phyloP scores from a whole-genome alignment of 768 basidiomycete species.

The Boletus insuetus region DNA sequence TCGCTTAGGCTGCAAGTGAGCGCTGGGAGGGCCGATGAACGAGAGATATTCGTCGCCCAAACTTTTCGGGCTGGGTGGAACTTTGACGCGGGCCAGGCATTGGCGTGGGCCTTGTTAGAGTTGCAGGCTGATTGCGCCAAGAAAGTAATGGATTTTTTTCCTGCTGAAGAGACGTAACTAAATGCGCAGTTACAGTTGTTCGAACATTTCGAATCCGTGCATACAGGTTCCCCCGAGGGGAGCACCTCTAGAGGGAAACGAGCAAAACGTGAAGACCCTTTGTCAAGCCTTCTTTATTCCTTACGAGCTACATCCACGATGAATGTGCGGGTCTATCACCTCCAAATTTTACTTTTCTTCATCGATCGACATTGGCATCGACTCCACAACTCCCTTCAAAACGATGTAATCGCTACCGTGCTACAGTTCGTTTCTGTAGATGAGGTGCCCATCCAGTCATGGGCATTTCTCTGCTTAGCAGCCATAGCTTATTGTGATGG shows the following conservation, averaged over 20 bases:
- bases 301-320: slow-evolving; percentile 37
- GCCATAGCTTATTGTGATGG: slow-evolving; percentile 59
- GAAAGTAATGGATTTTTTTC: slow-evolving; percentile 43
- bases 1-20: slow-evolving; percentile 54
- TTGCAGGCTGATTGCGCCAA: slow-evolving; percentile 76
- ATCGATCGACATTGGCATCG: slow-evolving; percentile 72
- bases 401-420: slow-evolving; percentile 53
- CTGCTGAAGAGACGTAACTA: neutral
- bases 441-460: slow-evolving; percentile 68
- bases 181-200: slow-evolving; percentile 48
- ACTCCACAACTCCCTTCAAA: slow-evolving; percentile 58
- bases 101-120: slow-evolving; percentile 77
- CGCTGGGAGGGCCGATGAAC: slow-evolving; percentile 17
- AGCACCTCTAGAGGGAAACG: slow-evolving; percentile 46
- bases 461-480: slow-evolving; percentile 81
- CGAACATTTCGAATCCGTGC: slow-evolving; percentile 55
- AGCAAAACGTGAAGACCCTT: slow-evolving; percentile 54
- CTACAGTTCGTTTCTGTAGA: slow-evolving; percentile 61
- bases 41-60: slow-evolving; percentile 51
- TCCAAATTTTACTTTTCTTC: slow-evolving; percentile 85
- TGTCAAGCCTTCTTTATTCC: slow-evolving; percentile 50
- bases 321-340: slow-evolving; percentile 43
- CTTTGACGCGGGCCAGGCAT: slow-evolving; percentile 66
- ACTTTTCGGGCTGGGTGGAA: slow-evolving; percentile 74
- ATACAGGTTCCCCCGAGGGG: slow-evolving; percentile 35